phyloP scores from a whole-genome alignment of 1,284 basidiomycete genomes.

The Austroboletus rostrupii region DNA sequence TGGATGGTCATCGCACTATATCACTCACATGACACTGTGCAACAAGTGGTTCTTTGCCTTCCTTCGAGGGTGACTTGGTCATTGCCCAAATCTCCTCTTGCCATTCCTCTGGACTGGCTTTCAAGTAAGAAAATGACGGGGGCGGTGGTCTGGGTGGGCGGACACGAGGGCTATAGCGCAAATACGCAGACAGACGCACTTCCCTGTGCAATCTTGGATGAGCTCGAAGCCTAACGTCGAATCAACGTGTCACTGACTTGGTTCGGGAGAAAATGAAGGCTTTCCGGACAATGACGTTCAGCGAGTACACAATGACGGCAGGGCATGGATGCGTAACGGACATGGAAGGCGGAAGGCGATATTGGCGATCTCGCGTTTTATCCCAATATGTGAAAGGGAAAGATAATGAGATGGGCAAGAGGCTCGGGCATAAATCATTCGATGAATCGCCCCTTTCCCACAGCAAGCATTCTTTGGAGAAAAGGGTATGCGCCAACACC shows the following conservation, averaged over 20 bases:
- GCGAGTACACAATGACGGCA: constrained; percentile 40
- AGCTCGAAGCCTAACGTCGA: constrained; percentile 5
- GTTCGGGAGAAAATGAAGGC: constrained; percentile 29
- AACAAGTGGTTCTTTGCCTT: constrained; percentile 26
- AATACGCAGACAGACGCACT: constrained; percentile 24
- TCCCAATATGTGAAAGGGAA: constrained; percentile 48
- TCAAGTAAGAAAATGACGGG: constrained; percentile 49
- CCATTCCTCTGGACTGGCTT: constrained; percentile 58
- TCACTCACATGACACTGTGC: constrained; percentile 47
- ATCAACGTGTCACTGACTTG: constrained; percentile 18
- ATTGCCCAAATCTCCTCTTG: constrained; percentile 46
- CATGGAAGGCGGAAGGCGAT: constrained; percentile 52
- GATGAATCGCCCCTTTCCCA: constrained; percentile 37
- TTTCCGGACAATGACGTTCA: constrained; percentile 43
- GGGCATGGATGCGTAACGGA: constrained; percentile 29
- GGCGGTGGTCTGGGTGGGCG: constrained; percentile 46
- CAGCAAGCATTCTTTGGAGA: constrained; percentile 33
- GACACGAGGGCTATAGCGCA: constrained; percentile 49
- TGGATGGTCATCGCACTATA: background rate
- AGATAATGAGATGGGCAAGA: constrained; percentile 44
- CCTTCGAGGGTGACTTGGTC: constrained; percentile 17
- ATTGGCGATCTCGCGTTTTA: constrained; percentile 15
- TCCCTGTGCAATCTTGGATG: constrained; percentile 35
- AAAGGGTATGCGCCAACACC: constrained; percentile 33
- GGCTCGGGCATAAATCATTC: constrained; percentile 36